Percentiles rank a stretch among this genome's conserved stretches.
These are phyloP conservation scores for Dendrothele bispora DNA, from an alignment of 768 basidiomycete genomes.

Conservation along the genomic window DNA sequence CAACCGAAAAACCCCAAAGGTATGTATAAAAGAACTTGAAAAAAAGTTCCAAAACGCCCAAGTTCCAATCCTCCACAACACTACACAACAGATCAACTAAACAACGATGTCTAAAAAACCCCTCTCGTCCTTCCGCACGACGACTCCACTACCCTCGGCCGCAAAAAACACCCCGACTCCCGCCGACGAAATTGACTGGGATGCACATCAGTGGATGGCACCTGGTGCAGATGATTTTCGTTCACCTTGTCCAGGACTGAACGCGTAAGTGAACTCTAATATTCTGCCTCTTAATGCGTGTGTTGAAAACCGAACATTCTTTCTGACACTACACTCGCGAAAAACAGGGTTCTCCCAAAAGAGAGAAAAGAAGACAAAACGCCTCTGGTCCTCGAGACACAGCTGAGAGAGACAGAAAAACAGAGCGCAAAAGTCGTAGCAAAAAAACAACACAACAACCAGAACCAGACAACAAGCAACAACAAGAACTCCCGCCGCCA, in stretches of 20 bases:
- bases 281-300: neutral
- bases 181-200: no score
- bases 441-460: neutral
- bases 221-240: constrained; percentile 6
- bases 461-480: constrained; percentile 16
- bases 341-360: constrained; percentile 6
- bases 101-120: no score
- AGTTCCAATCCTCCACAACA: no score
- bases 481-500: constrained; percentile 8
- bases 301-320: neutral
- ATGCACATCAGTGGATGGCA: constrained; percentile 6
- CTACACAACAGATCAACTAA: no score
- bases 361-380: constrained; percentile 11
- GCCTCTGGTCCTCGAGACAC: constrained; percentile 1
- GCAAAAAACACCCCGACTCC: no score
- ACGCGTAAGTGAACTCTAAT: constrained; percentile 8
- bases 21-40: no score
- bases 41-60: no score
- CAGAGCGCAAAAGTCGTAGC: no score
- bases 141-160: no score
- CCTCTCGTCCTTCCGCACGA: no score
- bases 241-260: constrained; percentile 14
- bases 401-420: neutral
- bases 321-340: neutral
- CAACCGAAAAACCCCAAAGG: no score